Evolutionary conservation across 306 rosid genomes (phyloP).

Genomic region (Rubus idaeus): DNA sequence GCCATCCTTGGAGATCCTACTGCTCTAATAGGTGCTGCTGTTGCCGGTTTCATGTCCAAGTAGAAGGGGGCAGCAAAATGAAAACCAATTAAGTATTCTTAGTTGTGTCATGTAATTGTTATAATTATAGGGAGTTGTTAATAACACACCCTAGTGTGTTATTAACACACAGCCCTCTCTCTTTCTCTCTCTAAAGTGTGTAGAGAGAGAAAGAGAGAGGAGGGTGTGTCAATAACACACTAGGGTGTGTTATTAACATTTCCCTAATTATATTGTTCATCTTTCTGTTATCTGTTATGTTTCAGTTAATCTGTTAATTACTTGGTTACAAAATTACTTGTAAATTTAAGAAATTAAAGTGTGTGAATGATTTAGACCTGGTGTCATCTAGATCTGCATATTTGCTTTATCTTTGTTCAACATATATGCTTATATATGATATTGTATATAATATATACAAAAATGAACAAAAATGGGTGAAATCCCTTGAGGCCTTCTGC

Average conservation of each 20-base stretch:
- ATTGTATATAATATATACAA: too few species aligned
- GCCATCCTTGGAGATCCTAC: constrained; percentile 58
- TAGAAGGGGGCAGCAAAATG: constrained; percentile 4
- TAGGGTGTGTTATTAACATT: too few species aligned
- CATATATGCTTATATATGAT: neutral
- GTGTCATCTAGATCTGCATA: neutral
- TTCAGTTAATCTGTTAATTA: neutral
- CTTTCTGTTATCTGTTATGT: neutral
- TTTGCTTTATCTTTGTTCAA: neutral
- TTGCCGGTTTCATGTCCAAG: constrained; percentile 45
- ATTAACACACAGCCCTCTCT: too few species aligned
- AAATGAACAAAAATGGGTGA: neutral
- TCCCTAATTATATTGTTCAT: neutral
- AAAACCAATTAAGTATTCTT: constrained; percentile 6
- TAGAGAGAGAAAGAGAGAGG: too few species aligned
- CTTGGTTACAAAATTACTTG: neutral
- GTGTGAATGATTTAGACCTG: constrained; percentile 4
- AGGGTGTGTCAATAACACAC: too few species aligned
- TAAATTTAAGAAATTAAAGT: neutral
- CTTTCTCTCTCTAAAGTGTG: too few species aligned
- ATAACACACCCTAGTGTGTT: too few species aligned
- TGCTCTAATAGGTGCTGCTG: constrained; percentile 43
- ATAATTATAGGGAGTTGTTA: too few species aligned
- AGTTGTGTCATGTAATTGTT: neutral
- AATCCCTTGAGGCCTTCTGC: neutral